Evolutionary conservation across 257 asterid genomes (phyloP), one percentile per base, ranked within the genome.

Genomic region (Nyctanthes arbortristis): DNA sequence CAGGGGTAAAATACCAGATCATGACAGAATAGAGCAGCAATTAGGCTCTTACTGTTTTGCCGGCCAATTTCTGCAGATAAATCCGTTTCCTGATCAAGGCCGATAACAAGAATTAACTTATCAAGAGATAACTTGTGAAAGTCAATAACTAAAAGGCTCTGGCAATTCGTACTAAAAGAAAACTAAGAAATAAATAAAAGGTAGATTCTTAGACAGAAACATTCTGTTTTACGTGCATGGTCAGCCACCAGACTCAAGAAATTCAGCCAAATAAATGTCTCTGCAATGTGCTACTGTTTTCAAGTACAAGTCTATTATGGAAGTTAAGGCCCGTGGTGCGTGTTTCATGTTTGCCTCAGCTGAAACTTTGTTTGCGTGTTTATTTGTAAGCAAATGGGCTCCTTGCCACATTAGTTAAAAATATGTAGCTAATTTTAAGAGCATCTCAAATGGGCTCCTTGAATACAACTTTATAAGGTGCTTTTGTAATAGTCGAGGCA

Each of bases 51-150:
- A 84, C 90, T 63, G 73, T 67, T 77, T 76, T 58, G 84, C 73
- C 4, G 49, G 81, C 70, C 29, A 54, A 77, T 73, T 45, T 78
- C 84, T 69, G 62, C 75, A 57, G 35, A 67, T 27, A 87, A 80
- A 74, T 68, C 71, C 27, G 66, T 69, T 71, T 80, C 96, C 98
- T 92, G 87, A 62, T 47, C 69, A 67, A 61, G 69, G 36, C 62
- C 70, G 49, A 43, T 32, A 36, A 66, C 34, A 49, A 35, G 2
- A 0, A 20, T 63, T 52, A 64, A 22, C 28, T 45, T 68, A 63
- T 55, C 59, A 24, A 25, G 16, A 22, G 34, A n/a, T n/a, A n/a
- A n/a, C n/a, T n/a, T n/a, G n/a, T n/a, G n/a, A n/a, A n/a, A n/a
- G n/a, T n/a, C n/a, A n/a, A n/a, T n/a, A n/a, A n/a, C 22, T 16